Evolutionary conservation across 176 grass and related monocot species (phyloP).

Genomic region (Puya raimondii): DNA sequence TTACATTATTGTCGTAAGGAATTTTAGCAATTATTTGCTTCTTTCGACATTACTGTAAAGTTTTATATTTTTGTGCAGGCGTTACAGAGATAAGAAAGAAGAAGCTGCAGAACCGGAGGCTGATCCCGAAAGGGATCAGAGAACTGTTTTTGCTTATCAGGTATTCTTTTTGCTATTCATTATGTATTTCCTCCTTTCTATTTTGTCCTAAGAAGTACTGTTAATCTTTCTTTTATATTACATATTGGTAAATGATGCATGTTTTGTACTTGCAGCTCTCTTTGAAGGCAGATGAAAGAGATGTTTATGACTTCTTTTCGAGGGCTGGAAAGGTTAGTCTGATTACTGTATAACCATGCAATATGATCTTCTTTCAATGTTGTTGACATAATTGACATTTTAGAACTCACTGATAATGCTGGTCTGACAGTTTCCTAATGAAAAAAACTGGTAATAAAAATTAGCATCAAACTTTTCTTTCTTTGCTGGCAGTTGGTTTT

Average conservation of each 20-base stretch:
- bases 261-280: constrained; percentile 45
- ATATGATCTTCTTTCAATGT: background rate
- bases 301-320: constrained; percentile 94
- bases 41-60: constrained; percentile 15
- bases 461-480: too few species aligned
- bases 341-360: background rate
- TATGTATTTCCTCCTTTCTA: background rate
- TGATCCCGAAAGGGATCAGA: constrained; percentile 98
- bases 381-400: background rate
- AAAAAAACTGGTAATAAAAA: too few species aligned
- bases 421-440: too few species aligned
- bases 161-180: constrained; percentile 21
- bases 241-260: background rate
- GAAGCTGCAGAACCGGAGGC: constrained; percentile 63
- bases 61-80: constrained; percentile 40
- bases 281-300: constrained; percentile 96
- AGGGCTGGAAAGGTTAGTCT: constrained; percentile 78
- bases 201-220: background rate
- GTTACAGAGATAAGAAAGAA: constrained; percentile 57
- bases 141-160: constrained; percentile 98
- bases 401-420: too few species aligned
- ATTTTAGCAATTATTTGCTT: background rate
- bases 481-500: too few species aligned
- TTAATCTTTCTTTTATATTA: background rate
- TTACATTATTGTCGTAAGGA: background rate